Base-by-base conservation (phyloP, 2,329 filamentous ascomycete species). In the Xylaria sp. region DNA sequence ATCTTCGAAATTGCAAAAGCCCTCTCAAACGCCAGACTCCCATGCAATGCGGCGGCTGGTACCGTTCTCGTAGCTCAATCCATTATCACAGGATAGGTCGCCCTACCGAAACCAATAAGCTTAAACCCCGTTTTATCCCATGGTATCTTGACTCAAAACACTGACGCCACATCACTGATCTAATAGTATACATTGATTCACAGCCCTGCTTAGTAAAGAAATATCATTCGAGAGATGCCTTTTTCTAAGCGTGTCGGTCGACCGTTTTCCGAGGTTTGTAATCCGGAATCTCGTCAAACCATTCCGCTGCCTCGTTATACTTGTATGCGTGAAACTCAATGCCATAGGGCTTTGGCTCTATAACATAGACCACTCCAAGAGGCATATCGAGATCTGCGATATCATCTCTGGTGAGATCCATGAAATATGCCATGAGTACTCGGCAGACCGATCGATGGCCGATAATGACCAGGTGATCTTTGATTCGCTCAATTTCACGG, bases 291-390 rank as follows among this genome's bases (percentile, higher is more conserved):
- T 96, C 90, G 68, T 96, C 90, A 75, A 99, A 99, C 87, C 91
- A 93, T 71, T 91, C 90, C 23, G 83, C 87, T 2, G 86, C 84
- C 70, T 93, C 88, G 78, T 97, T 93, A 83, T 97, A 99, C 69
- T 90, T 89, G 84, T 97, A 99, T 0, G 94, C 95, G 79, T 97
- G 95, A 83, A 98, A 98, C 69, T 97, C 95, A 67, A 98, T 94
- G 16, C 96, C 96, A 74, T 99, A 99, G 0, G 96, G 96, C 85
- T 98, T 98, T 40, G 96, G 96, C 81, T 99, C 95, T 57, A 99
- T 91, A 74, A 94, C 93, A 80, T 97, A 99, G 8, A 98, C 85
- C 85, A 97, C 94, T 21, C 96, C 96, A 58, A 99, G 84, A 0
- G 96, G 96, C 54, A 98, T 93, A 77, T 98, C 95, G 70, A 99